Evolutionary conservation across 2,329 filamentous ascomycete species (phyloP).

Genomic region (Talaromyces islandicus): DNA sequence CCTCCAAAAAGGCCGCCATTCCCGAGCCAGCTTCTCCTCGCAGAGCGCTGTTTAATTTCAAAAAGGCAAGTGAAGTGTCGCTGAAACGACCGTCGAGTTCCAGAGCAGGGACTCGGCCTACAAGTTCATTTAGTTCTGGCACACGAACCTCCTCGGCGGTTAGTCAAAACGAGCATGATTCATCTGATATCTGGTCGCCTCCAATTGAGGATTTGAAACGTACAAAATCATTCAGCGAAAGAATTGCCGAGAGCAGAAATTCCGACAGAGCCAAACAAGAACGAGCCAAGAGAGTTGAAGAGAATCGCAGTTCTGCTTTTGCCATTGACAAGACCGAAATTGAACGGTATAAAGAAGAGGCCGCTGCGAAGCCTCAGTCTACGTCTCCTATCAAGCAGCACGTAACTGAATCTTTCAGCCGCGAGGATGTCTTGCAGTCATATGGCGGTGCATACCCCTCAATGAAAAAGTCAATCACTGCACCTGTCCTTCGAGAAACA

Average conservation of each 20-base stretch:
- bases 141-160: constrained; percentile 20
- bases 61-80: constrained; percentile 76
- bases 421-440: constrained; percentile 53
- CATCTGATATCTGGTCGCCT: constrained; percentile 20
- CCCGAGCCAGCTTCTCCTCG: constrained; percentile 66
- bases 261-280: constrained; percentile 34
- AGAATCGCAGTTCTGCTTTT: constrained; percentile 39
- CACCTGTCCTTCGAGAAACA: constrained; percentile 21
- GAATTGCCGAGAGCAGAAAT: constrained; percentile 63
- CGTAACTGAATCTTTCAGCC: constrained; percentile 51
- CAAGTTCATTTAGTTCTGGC: constrained; percentile 23
- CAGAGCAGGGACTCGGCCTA: constrained; percentile 22
- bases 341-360: constrained; percentile 35
- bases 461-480: constrained; percentile 30
- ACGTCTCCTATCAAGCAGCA: constrained; percentile 45
- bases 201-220: constrained; percentile 20
- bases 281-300: constrained; percentile 30
- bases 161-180: constrained; percentile 16
- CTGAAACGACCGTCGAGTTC: constrained; percentile 60
- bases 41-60: constrained; percentile 75
- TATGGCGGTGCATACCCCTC: constrained; percentile 21
- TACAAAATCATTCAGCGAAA: constrained; percentile 71
- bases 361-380: constrained; percentile 23
- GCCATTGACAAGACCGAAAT: constrained; percentile 38
- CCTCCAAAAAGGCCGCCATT: constrained; percentile 46